Evolutionary conservation across 1,284 basidiomycete genomes (phyloP).

Genomic region (Irpex sp.): DNA sequence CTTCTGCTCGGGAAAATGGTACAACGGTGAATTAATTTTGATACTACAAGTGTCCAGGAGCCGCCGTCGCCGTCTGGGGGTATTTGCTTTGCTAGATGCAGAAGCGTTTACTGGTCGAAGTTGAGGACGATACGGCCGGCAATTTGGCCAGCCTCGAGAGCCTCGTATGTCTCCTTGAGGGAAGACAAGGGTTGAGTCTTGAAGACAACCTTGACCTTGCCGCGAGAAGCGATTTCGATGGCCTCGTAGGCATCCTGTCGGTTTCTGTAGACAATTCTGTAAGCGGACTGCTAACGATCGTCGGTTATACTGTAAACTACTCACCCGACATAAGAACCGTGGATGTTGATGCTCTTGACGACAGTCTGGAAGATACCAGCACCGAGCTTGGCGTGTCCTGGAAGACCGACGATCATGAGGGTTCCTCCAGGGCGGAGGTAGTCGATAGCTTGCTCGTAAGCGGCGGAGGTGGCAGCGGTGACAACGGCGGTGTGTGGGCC

Average conservation of each 20-base stretch:
- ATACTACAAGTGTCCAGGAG: not conserved
- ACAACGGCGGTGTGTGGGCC: conserved; percentile 79
- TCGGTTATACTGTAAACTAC: not conserved
- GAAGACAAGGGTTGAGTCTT: conserved; percentile 45
- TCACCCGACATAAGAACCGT: conserved; percentile 71
- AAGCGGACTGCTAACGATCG: not conserved
- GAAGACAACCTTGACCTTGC: conserved; percentile 67
- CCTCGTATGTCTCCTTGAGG: conserved; percentile 57
- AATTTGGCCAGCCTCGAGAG: conserved; percentile 52
- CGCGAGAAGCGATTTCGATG: conserved; percentile 69
- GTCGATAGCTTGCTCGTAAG: conserved; percentile 72
- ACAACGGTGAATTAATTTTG: not conserved
- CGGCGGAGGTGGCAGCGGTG: conserved; percentile 53
- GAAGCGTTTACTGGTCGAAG: conserved; percentile 25
- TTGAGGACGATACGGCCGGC: conserved; percentile 66
- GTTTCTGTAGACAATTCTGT: conserved; percentile 31
- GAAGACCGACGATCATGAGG: conserved; percentile 77
- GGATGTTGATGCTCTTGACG: conserved; percentile 64
- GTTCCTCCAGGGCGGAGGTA: conserved; percentile 68
- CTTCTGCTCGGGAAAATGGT: not conserved
- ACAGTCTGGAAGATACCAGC: conserved; percentile 81
- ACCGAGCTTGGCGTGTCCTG: conserved; percentile 56
- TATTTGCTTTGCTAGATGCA: not conserved
- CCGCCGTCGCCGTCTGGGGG: not conserved
- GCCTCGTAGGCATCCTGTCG: conserved; percentile 78